Percentiles rank a stretch among this genome's conserved stretches.
Conservation (phyloP, 2,329 filamentous ascomycete species). For the Fusarium abutilonis region DNA sequence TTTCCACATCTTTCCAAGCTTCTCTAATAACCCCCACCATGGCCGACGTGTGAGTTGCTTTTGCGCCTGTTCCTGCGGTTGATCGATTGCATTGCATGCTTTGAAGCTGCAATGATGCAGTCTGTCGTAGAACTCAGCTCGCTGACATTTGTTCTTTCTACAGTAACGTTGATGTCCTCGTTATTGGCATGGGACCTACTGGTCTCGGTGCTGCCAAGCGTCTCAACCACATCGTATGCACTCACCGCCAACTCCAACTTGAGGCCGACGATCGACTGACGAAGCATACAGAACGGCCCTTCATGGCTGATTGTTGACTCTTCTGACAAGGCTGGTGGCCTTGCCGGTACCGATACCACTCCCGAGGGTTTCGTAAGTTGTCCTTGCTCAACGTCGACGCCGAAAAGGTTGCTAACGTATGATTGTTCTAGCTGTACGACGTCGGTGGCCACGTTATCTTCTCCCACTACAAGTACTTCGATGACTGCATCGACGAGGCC, state of each 20-base stretch:
- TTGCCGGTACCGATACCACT: conserved; percentile 94
- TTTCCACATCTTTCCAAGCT: conserved; percentile 24
- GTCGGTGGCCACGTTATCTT: conserved; percentile 99
- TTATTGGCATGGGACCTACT: conserved; percentile 97
- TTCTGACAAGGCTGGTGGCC: conserved; percentile 90
- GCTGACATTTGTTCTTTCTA: conserved; percentile 28
- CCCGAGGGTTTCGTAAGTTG: conserved; percentile 94
- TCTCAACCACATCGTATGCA: conserved; percentile 89
- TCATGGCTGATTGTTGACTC: conserved; percentile 98
- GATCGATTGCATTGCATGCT: conserved; percentile 9
- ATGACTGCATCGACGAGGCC: conserved; percentile 97
- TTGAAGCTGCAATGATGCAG: neutral
- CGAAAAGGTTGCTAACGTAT: conserved; percentile 32
- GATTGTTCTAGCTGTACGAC: conserved; percentile 81
- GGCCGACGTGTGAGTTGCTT: conserved; percentile 53
- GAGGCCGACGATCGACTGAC: conserved; percentile 41
- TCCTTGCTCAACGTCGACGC: conserved; percentile 14
- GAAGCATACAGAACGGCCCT: conserved; percentile 74
- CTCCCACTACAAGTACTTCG: conserved; percentile 99
- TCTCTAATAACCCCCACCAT: conserved; percentile 50
- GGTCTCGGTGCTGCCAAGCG: conserved; percentile 98
- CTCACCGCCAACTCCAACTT: conserved; percentile 48
- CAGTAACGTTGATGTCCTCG: conserved; percentile 94
- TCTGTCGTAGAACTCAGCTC: neutral
- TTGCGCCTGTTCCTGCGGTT: conserved; percentile 21